A percentile compares a stretch with the other conserved stretches of the same genome.
Evolutionary conservation across 352 stramenopile genomes (phyloP).

Genomic region (Thalassiosira ordinaria): DNA sequence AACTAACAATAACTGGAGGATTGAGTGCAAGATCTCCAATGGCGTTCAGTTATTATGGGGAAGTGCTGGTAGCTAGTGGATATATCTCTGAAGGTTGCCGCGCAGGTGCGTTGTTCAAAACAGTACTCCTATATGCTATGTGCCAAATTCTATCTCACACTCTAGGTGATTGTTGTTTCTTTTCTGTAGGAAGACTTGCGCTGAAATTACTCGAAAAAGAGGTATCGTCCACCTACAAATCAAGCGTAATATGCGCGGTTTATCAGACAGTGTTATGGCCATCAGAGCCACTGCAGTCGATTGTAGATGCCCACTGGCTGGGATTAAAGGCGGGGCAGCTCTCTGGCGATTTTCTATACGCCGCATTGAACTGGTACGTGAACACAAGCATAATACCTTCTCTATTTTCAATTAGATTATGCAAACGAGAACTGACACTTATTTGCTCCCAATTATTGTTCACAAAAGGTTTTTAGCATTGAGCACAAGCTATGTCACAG

Average conservation of each 20-base stretch:
- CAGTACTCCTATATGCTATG: not conserved
- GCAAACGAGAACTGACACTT: slow-evolving; percentile 4
- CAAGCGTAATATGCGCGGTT: not conserved
- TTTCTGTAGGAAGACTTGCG: slow-evolving; percentile 5
- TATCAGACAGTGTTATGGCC: slow-evolving; percentile 25
- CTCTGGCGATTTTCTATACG: slow-evolving; percentile 15
- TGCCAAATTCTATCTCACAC: not conserved
- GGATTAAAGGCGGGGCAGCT: slow-evolving; percentile 25
- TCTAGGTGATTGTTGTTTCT: not conserved
- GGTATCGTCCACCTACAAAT: slow-evolving; percentile 10
- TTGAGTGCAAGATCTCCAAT: not conserved
- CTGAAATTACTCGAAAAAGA: slow-evolving; percentile 23
- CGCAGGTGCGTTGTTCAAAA: not conserved
- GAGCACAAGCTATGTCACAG: too few species aligned
- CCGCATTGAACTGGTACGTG: slow-evolving; percentile 17
- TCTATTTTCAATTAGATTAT: slow-evolving; percentile 13
- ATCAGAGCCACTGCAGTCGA: slow-evolving; percentile 28
- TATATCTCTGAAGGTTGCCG: not conserved
- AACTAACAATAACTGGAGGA: not conserved
- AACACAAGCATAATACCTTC: too few species aligned
- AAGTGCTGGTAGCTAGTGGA: not conserved
- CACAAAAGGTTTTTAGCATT: too few species aligned
- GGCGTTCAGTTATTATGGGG: not conserved
- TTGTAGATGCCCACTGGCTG: slow-evolving; percentile 35
- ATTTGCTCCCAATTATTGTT: slow-evolving; percentile 13